Base-by-base conservation (phyloP, 2,329 filamentous ascomycete species). In the Ascochyta clinopodiicola region DNA sequence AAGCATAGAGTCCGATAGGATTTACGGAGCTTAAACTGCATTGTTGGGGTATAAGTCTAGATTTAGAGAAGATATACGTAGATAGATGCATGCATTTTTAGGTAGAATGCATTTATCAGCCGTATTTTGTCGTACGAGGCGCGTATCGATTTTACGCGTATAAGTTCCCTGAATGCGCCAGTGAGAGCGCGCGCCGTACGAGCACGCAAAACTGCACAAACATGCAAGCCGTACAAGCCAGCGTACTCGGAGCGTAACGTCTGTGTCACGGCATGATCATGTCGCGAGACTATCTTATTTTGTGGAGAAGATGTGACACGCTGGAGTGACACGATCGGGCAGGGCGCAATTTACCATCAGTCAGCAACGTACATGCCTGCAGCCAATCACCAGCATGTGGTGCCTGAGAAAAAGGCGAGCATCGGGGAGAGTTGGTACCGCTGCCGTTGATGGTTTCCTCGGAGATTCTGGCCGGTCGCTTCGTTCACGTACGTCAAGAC, bases 321-420 rank as follows among this genome's bases (percentile, higher is more conserved):
- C 52, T 45, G 40, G 40, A 51, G 52, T 56, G 52, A 51, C 42
- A 42, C 52, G 52, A 44, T 34, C 32, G 51, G 42, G 13, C 32
- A 56, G 42, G 13, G 22, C 34, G 52, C 47, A 56, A 56, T 56
- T 51, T 56, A 38, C 42, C 46, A 51, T 56, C 45, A 50, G 51
- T 36, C 51, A 49, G 51, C 51, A 49, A 45, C 51, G 40, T 24
- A 36, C 17, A 45, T 55, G 52, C 35, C 52, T 50, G 52, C 46
- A 47, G 37, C 52, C 52, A 56, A 56, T 56, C 46, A 56, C 15
- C 24, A 29, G 6, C 24, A 12, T 24, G 25, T n/a, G 8, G 52
- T 56, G 52, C 52, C 52, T 56, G 52, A 32, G 42, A 37, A 49
- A 49, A 31, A 24, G 12, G n/a, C 27, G 44, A 38, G 25, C 32